A percentile compares a stretch with the other conserved stretches of the same genome.
phyloP scores from a whole-genome alignment of 2,329 filamentous ascomycete species.

The Orbilia ellipsospora region DNA sequence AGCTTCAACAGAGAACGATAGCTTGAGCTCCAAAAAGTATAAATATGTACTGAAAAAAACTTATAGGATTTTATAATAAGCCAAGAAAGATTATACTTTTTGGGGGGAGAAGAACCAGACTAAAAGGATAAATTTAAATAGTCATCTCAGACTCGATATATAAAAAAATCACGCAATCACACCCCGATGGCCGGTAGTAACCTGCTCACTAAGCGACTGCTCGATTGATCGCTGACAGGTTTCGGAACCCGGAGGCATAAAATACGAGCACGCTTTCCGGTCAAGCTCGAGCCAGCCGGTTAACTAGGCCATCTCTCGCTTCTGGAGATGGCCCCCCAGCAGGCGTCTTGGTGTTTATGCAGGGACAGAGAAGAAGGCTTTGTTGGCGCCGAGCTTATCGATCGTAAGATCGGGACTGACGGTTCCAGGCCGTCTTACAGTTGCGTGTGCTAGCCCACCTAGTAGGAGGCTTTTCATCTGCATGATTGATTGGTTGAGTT shows the following conservation, averaged over 20 bases:
- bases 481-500: neutral
- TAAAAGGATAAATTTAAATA: conserved; percentile 3
- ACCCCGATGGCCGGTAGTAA: neutral
- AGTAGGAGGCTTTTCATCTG: neutral
- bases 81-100: neutral
- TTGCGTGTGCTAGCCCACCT: conserved; percentile 6
- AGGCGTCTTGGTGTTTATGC: conserved; percentile 8
- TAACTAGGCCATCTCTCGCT: conserved; percentile 23
- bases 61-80: neutral
- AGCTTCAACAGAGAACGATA: too few relatives aligned
- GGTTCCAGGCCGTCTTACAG: conserved; percentile 1
- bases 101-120: neutral
- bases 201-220: conserved; percentile 10
- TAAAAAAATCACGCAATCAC: conserved; percentile 31
- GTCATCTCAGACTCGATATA: conserved; percentile 25
- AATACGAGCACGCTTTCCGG: conserved; percentile 43
- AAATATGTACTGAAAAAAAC: too few relatives aligned
- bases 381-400: conserved; percentile 6
- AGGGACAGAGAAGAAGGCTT: conserved; percentile 3
- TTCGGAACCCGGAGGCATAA: conserved; percentile 40
- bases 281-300: conserved; percentile 39
- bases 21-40: too few relatives aligned
- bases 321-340: neutral
- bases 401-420: conserved; percentile 9
- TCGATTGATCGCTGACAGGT: conserved; percentile 12